Evolutionary conservation across 306 rosid genomes (phyloP), one percentile per base, ranked within the genome.

Genomic region (Sechiopsis laciniata): DNA sequence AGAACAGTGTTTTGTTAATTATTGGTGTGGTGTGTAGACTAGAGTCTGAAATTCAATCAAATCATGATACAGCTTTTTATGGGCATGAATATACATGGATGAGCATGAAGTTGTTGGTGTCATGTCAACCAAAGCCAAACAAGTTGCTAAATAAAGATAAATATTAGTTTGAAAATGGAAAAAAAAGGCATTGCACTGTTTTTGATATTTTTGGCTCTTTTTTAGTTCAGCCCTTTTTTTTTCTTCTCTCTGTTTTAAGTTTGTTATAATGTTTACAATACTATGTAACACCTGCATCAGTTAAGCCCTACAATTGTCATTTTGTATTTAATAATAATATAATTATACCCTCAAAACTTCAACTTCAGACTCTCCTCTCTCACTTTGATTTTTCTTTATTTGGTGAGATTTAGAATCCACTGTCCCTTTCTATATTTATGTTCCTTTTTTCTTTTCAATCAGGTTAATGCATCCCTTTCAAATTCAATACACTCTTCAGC

Each of bases 351-450:
- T 57, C 32, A 48, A 48, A 55, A 9, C 15, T 56, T 45, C 50
- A 45, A 45, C 50, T 45, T 45, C 50, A 48, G 11, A 48, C 15
- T 17, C 59, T 55, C 59, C 10, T n/a, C 59, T 57, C 12, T 21
- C 29, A 9, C 4, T 16, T 57, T 11, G 11, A 13, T 2, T 22
- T 22, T 17, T 8, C 53, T 66, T 66, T 66, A 66, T 66, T 45
- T 66, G 72, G 72, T 66, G 72, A 66, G 72, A 66, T 66, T 42
- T 42, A 66, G 72, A 66, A 66, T 66, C 72, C 35, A 10, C 72
- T 11, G 72, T 45, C 72, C 55, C 11, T 66, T 66, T 66, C 72
- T 45, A 42, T 66, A 66, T 40, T 66, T 66, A 66, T 66, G 72
- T 66, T 42, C n/a, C 54, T 37, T 10, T 66, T 66, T 45, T 45